phyloP scores from a whole-genome alignment of 306 rosid genomes.

The Citrullus mucosospermus region DNA sequence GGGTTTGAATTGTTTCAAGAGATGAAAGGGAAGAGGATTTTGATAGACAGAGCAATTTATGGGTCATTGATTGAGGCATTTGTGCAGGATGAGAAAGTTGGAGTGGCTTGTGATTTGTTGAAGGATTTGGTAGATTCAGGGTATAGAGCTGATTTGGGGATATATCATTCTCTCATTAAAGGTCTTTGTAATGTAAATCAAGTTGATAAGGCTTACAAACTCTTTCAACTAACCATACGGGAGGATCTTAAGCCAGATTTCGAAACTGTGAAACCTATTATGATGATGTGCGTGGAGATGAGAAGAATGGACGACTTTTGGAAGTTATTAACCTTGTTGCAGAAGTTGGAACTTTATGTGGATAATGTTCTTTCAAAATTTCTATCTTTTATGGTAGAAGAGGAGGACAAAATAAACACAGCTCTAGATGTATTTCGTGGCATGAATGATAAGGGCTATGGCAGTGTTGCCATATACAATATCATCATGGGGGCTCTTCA shows the following conservation, averaged over 20 bases:
- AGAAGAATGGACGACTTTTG: constrained; percentile 36
- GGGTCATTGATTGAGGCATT: constrained; percentile 51
- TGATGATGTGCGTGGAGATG: constrained; percentile 37
- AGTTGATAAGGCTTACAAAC: constrained; percentile 57
- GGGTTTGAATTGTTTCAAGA: constrained; percentile 59
- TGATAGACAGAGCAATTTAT: constrained; percentile 70
- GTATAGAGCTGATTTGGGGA: constrained; percentile 60
- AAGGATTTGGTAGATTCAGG: constrained; percentile 65
- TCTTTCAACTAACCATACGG: constrained; percentile 38
- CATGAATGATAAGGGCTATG: constrained; percentile 34
- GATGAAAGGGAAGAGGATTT: constrained; percentile 57
- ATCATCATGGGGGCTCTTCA: constrained; percentile 50
- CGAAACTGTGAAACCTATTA: constrained; percentile 34
- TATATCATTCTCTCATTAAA: constrained; percentile 56
- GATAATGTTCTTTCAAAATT: constrained; percentile 39
- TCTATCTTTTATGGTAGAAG: constrained; percentile 37
- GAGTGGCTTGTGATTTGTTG: constrained; percentile 53
- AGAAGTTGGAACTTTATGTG: constrained; percentile 35
- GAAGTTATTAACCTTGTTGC: constrained; percentile 44
- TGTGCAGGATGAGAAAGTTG: constrained; percentile 42
- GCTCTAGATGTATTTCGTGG: constrained; percentile 38
- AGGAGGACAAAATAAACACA: constrained; percentile 23
- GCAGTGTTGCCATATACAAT: constrained; percentile 41
- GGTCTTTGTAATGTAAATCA: constrained; percentile 55
- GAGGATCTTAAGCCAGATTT: constrained; percentile 57